phyloP scores from a whole-genome alignment of 345 rosid genomes.

The Isatis tinctoria region DNA sequence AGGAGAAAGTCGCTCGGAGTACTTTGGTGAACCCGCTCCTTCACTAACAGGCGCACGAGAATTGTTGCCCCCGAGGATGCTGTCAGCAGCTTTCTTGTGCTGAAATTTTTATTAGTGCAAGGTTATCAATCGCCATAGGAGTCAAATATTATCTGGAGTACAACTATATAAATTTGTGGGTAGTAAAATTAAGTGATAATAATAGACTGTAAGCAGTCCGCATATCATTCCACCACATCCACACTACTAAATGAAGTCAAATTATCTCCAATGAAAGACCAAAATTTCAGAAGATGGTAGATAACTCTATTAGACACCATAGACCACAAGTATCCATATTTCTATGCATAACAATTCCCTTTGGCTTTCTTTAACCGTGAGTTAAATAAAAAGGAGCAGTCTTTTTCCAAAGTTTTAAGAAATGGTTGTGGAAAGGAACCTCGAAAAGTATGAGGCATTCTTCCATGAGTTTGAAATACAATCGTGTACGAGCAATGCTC shows the following conservation, averaged over 20 bases:
- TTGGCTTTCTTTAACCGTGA: constrained; percentile 3
- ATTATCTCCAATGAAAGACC: neutral
- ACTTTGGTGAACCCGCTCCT: constrained; percentile 89
- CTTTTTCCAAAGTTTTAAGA: constrained; percentile 8
- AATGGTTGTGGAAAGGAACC: constrained; percentile 44
- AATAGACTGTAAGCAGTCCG: neutral
- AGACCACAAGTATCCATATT: neutral
- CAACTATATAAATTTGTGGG: neutral
- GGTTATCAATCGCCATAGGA: neutral
- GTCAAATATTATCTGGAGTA: neutral
- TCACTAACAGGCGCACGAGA: constrained; percentile 84
- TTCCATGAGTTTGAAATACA: constrained; percentile 96
- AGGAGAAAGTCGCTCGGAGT: constrained; percentile 98
- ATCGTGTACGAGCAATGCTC: constrained; percentile 95
- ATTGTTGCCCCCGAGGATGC: constrained; percentile 83
- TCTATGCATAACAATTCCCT: neutral
- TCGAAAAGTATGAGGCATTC: constrained; percentile 93
- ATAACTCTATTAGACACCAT: constrained; percentile 14
- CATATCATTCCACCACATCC: constrained; percentile 12
- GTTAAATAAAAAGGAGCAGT: neutral
- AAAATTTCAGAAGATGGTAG: neutral
- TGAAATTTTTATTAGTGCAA: constrained; percentile 34
- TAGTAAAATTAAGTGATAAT: neutral
- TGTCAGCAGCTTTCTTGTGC: constrained; percentile 89
- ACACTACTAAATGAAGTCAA: constrained; percentile 5